Base-by-base conservation (phyloP, 2,329 filamentous ascomycete species). In the Saccharata proteae region DNA sequence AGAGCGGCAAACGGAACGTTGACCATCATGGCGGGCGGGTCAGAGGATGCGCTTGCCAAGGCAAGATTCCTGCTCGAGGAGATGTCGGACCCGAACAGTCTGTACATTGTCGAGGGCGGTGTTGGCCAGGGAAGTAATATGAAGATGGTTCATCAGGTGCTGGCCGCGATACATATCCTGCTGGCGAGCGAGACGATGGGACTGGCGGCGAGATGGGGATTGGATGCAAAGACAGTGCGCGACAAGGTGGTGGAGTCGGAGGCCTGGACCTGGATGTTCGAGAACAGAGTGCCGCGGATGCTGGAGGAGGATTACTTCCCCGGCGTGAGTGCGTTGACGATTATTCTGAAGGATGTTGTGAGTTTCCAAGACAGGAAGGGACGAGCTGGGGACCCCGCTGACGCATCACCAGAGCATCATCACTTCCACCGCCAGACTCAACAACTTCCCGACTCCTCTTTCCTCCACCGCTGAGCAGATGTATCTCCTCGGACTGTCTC, bases 11-110 rank as follows among this genome's bases (percentile, higher is more conserved):
- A 78, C 29, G 80, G 80, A 3, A 81, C 78, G 0, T 57, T 85
- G 24, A 80, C 77, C 5, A 84, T 86, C 47, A 82, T 86, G 70
- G 77, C 77, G 0, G 73, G 74, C 2, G 77, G 66, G 0, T 59
- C 68, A 0, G 62, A 69, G 1, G 62, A 60, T 3, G 71, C 71
- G 4, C 54, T 83, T 2, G 58, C 64, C 19, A 68, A 67, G 35
- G 75, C 67, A 1, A 63, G 62, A 14, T 65, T 62, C 28, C 54
- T 84, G 2, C 61, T 85, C 2, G 61, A 71, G 31, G 68, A 69
- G 41, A 71, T 86, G 61, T 70, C 77, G 2, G 71, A 70, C 30
- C 47, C 51, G 14, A 42, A 42, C 9, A 81, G 80, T 48, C 58
- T 85, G 7, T 69, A 67, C 43, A 54, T 61, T 12, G 62, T 72